Percentiles rank a stretch among this genome's conserved stretches.
phyloP scores from a whole-genome alignment of 257 asterid species.

The Eustoma russellianum region DNA sequence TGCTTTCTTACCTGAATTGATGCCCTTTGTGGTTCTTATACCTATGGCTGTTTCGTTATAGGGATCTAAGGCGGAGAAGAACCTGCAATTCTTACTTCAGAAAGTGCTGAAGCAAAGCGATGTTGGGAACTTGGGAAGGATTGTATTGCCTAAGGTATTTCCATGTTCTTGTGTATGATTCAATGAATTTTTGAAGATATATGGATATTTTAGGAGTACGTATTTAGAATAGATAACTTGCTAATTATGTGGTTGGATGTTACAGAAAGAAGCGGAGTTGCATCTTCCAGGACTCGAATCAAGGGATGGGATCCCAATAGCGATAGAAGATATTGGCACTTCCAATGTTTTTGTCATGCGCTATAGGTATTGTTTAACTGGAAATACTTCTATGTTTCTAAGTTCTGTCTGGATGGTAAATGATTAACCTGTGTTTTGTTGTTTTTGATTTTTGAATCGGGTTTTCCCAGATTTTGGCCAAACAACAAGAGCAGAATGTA shows the following conservation, averaged over 20 bases:
- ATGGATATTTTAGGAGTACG: not conserved
- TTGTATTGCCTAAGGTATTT: constrained; percentile 84
- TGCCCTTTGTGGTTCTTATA: too few species aligned
- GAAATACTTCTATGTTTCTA: not conserved
- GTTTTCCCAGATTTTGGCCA: constrained; percentile 35
- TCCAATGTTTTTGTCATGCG: constrained; percentile 84
- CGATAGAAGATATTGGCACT: constrained; percentile 89
- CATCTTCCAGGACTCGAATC: constrained; percentile 87
- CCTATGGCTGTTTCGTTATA: too few species aligned
- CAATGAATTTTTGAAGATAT: not conserved
- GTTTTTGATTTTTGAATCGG: not conserved
- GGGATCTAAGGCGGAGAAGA: constrained; percentile 41
- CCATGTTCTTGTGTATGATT: not conserved
- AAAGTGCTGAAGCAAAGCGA: constrained; percentile 97
- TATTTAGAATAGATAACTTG: not conserved
- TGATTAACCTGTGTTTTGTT: not conserved
- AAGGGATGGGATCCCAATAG: constrained; percentile 79
- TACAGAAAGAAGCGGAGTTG: constrained; percentile 82
- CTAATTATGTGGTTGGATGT: not conserved
- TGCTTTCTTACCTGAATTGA: too few species aligned
- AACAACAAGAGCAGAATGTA: constrained; percentile 95
- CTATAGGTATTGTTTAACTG: constrained; percentile 39
- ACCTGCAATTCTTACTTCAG: constrained; percentile 83
- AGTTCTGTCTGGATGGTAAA: not conserved
- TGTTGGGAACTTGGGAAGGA: constrained; percentile 91